Base-by-base conservation (phyloP, 208 protist genomes). In the Borovskyia barvae region DNA sequence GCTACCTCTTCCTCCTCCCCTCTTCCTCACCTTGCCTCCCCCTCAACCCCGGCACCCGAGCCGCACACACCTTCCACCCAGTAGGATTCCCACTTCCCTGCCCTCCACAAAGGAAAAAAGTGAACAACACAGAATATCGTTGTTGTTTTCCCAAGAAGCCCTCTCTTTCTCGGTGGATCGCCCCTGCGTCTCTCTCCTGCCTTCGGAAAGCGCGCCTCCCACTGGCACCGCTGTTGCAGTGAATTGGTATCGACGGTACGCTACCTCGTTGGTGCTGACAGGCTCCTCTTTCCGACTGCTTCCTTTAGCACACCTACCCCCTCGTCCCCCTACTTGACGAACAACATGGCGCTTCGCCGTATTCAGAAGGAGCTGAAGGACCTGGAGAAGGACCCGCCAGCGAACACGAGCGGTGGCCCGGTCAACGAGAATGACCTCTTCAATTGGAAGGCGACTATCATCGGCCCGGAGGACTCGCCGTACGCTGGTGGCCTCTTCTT, bases 401-500 rank as follows among this genome's bases (percentile, higher is more conserved):
- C 93, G 28, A 97, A 96, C 70, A 98, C 96, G 53, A 97, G 84
- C 63, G 97, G 97, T 29, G 97, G 97, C 47, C 97, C 97, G 48
- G 71, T 90, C 40, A 92, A 76, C 56, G 96, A 98, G 55, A 89
- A 70, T 62, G 97, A 99, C 62, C 56, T 99, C 28, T 98, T 98
- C 70, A 96, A 98, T 80, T 99, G 97, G 97, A 88, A 96, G 65
- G 97, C 95, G 25, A 98, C 94, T 32, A 98, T 98, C 71, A 97
- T 98, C 63, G 95, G 95, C 41, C 95, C 95, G 8, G 87, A 91
- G 66, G 97, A 98, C 77, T 97, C 89, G 41, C 97, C 98, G 46
- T 99, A 99, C 77, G 85, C 90, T 17, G 95, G 95, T 30, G 98
- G 98, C 41, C 81, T 99, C 48, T 99, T 99, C 77, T 99, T 98